Conservation (phyloP, 164 flowering plant genomes). For the Stephania japonica region DNA sequence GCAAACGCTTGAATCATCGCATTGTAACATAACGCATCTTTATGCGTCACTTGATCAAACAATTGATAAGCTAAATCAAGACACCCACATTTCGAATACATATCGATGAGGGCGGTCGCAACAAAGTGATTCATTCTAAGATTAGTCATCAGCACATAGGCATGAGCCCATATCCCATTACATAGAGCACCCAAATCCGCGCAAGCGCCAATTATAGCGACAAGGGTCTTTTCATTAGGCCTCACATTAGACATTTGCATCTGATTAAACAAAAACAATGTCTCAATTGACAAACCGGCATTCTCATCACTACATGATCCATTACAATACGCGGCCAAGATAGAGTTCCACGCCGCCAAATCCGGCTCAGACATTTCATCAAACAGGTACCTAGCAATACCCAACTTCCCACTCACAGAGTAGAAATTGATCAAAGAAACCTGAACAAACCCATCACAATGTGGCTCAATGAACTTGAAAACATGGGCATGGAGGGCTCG, state of each 20-base stretch:
- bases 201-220: constrained; percentile 52
- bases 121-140: constrained; percentile 39
- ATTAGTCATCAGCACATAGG: constrained; percentile 31
- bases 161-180: constrained; percentile 63
- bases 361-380: constrained; percentile 42
- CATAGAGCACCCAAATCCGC: constrained; percentile 46
- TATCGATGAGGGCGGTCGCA: constrained; percentile 39
- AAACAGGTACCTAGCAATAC: constrained; percentile 38
- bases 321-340: constrained; percentile 40
- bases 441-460: constrained; percentile 41
- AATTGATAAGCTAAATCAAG: constrained; percentile 33
- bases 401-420: constrained; percentile 38
- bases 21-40: constrained; percentile 49
- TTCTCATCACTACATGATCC: constrained; percentile 8
- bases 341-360: constrained; percentile 52
- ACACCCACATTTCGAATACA: constrained; percentile 54
- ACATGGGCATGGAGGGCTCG: constrained; percentile 48
- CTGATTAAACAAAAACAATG: constrained; percentile 35
- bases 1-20: constrained; percentile 60
- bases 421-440: constrained; percentile 44
- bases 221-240: constrained; percentile 55
- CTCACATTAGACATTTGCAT: constrained; percentile 31
- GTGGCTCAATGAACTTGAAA: constrained; percentile 40
- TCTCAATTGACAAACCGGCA: constrained; percentile 32
- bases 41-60: constrained; percentile 40